These are phyloP conservation scores for Paracorniculantispora psalliotae DNA, from an alignment of 2,329 filamentous ascomycete genomes.

Conservation along the genomic window DNA sequence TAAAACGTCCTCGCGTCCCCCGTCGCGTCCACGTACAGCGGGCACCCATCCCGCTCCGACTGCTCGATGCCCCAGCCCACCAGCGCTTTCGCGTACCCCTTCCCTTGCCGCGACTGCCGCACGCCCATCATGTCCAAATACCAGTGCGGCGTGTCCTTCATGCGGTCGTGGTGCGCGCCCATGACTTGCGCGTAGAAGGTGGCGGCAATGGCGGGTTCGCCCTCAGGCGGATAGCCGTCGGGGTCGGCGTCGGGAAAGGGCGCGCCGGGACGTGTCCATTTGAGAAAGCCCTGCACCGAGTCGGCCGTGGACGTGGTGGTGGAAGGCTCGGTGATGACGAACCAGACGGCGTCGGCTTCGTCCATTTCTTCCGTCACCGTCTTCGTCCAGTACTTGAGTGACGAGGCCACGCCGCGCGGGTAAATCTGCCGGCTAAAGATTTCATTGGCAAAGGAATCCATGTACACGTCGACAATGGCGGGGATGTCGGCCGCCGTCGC, in stretches of 20 bases:
- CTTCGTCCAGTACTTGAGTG: slow-evolving; percentile 31
- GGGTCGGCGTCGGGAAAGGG: slow-evolving; percentile 20
- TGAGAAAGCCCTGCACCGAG: slow-evolving; percentile 39
- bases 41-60: slow-evolving; percentile 38
- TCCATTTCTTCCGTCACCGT: slow-evolving; percentile 34
- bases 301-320: slow-evolving; percentile 26
- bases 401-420: slow-evolving; percentile 22
- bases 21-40: slow-evolving; percentile 48
- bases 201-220: slow-evolving; percentile 30
- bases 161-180: slow-evolving; percentile 30
- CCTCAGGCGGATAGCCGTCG: slow-evolving; percentile 35
- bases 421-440: slow-evolving; percentile 35
- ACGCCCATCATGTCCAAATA: slow-evolving; percentile 45
- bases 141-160: slow-evolving; percentile 41
- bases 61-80: slow-evolving; percentile 43
- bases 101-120: slow-evolving; percentile 37
- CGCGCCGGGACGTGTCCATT: slow-evolving; percentile 38
- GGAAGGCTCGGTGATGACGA: slow-evolving; percentile 37
- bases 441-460: slow-evolving; percentile 39
- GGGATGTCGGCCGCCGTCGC: slow-evolving; percentile 37
- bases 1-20: slow-evolving; percentile 43
- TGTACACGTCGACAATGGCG: slow-evolving; percentile 38
- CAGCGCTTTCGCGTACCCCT: slow-evolving; percentile 39
- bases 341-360: slow-evolving; percentile 32
- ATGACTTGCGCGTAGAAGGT: slow-evolving; percentile 37